phyloP scores from a whole-genome alignment of 2,329 filamentous ascomycete species.

The Aphanoascus verrucosus region DNA sequence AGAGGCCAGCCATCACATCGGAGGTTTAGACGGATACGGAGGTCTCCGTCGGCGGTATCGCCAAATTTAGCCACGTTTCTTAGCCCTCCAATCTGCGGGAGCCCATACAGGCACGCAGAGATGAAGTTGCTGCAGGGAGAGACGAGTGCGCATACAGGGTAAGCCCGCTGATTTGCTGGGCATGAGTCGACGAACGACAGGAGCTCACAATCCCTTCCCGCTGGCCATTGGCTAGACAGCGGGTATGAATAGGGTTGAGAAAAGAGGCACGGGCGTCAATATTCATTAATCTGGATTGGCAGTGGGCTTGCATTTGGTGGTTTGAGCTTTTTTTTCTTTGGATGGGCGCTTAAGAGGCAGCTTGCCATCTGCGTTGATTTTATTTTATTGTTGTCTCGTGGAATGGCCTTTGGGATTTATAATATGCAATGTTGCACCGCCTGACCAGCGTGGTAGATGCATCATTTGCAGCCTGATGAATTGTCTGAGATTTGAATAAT shows the following conservation, averaged over 20 bases:
- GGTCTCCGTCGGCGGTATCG: not conserved
- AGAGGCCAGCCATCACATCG: not conserved
- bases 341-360: slow-evolving; percentile 1
- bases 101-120: too few relatives aligned
- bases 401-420: not conserved
- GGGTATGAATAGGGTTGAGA: not conserved
- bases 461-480: not conserved
- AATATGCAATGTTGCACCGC: not conserved
- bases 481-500: not conserved
- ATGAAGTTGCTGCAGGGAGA: not conserved
- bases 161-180: not conserved
- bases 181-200: not conserved
- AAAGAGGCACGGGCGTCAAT: not conserved
- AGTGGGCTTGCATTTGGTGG: not conserved
- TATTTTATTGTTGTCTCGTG: not conserved
- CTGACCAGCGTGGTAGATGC: not conserved
- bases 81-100: not conserved
- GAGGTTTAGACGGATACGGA: not conserved
- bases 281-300: not conserved
- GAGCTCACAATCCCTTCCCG: not conserved
- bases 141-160: not conserved
- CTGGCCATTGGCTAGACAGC: not conserved
- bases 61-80: slow-evolving; percentile 6
- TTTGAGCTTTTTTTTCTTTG: not conserved
- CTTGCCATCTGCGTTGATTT: not conserved